Evolutionary conservation across 1,284 basidiomycete species (phyloP), one percentile per base, ranked within the genome.

Genomic region (Pholiota adiposa): DNA sequence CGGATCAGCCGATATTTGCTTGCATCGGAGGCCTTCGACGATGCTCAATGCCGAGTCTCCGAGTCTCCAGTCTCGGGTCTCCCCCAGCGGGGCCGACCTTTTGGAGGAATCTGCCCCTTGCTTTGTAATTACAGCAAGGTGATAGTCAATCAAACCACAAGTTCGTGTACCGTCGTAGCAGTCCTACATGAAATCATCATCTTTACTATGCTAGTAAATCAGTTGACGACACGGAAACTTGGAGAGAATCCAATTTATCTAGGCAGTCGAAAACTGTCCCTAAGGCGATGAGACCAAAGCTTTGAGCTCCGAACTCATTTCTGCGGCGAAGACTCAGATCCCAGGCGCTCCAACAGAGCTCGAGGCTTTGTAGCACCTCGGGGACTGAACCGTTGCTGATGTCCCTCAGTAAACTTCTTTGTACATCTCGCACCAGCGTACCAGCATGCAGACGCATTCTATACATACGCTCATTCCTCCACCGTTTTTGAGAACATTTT

Each of bases 231-330:
- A n/a, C n/a, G n/a, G n/a, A n/a, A n/a, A n/a, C n/a, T n/a, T n/a
- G n/a, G n/a, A 25, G 25, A 25, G 23, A 21, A 6, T 59, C 57
- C 21, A 88, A 70, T 51, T 69, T 73, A 33, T 86, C 83, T 64
- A 91, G 69, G 60, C 80, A 84, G 53, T 89, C 83, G 54, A 89
- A 79, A 19, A 90, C 76, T 16, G 81, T 72, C 3, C 79, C 79
- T 44, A 93, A 73, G 0, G 84, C 83, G 56, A 92, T 77, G 49
- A 92, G 65, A 3, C 86, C 84, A 70, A 92, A 93, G 63, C 89
- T 91, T 55, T 83, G 79, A 3, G 83, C 79, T 4, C 87, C 91
- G 66, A 86, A 86, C 18, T 77, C 67, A 44, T 79, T 71, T 55
- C 69, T 64, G 36, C 77, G 73, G n/a, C 73, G 69, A 41, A 79